phyloP scores from a whole-genome alignment of 176 grass and related monocot genomes.

The Calamus simplicifolius region DNA sequence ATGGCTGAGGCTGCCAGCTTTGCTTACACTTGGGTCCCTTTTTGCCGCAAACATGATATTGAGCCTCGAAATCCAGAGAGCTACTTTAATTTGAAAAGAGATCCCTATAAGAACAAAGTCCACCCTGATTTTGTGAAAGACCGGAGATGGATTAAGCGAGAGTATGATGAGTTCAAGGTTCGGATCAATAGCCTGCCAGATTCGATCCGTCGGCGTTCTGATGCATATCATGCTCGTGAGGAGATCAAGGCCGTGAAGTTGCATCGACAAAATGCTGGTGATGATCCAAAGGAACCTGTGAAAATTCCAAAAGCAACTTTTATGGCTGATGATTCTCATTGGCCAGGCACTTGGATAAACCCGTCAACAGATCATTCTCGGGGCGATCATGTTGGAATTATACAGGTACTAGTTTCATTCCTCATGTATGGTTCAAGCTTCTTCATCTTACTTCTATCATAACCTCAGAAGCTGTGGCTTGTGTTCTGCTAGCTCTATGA shows the following conservation, averaged over 20 bases:
- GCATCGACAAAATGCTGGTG: conserved; percentile 71
- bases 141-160: conserved; percentile 78
- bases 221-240: conserved; percentile 92
- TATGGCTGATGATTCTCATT: conserved; percentile 97
- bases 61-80: conserved; percentile 97
- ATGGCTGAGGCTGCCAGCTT: conserved; percentile 99
- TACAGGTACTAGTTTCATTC: conserved; percentile 47
- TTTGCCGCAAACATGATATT: conserved; percentile 91
- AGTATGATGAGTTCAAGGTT: conserved; percentile 97
- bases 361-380: conserved; percentile 64
- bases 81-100: conserved; percentile 78
- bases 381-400: conserved; percentile 84
- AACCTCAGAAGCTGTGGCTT: no score
- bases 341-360: conserved; percentile 89
- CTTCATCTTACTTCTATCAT: conserved; percentile 7
- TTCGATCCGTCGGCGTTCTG: conserved; percentile 78
- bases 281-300: conserved; percentile 63
- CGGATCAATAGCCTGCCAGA: conserved; percentile 85
- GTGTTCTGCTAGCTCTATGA: no score
- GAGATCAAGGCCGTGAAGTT: conserved; percentile 93
- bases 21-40: conserved; percentile 82
- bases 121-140: conserved; percentile 91
- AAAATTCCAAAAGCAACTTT: conserved; percentile 95
- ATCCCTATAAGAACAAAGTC: conserved; percentile 94
- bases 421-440: conserved; percentile 4